A percentile compares a stretch with the other conserved stretches of the same genome.
phyloP scores from a whole-genome alignment of 306 rosid species.

The Betula pendula region DNA sequence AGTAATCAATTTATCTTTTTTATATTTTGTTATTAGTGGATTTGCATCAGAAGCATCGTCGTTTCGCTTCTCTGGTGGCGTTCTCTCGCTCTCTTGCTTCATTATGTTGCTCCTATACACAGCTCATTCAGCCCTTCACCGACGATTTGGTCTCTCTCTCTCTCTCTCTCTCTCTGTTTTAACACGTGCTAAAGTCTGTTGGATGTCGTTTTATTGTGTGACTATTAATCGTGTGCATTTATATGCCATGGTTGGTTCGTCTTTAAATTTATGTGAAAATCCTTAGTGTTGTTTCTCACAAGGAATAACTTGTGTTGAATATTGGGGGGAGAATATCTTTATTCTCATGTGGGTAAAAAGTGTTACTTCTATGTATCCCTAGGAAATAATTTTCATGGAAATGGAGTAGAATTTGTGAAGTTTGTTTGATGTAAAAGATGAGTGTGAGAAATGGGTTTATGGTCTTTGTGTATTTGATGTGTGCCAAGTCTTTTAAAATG shows the following conservation, averaged over 20 bases:
- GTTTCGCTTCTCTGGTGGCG: slow-evolving; percentile 55
- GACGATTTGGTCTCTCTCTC: slow-evolving; percentile 39
- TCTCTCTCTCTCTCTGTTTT: slow-evolving; percentile 2
- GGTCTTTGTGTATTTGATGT: background rate
- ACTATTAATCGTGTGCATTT: too few species aligned
- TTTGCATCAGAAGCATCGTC: slow-evolving; percentile 55
- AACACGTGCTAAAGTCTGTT: background rate
- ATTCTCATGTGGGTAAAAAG: background rate
- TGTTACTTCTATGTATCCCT: too few species aligned
- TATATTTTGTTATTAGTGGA: too few species aligned
- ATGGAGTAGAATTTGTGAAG: background rate
- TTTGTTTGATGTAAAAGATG: background rate
- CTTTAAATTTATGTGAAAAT: too few species aligned
- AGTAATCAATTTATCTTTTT: too few species aligned
- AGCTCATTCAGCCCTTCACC: slow-evolving; percentile 50
- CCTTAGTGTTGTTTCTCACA: background rate
- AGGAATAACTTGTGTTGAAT: background rate
- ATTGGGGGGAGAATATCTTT: background rate
- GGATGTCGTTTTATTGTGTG: too few species aligned
- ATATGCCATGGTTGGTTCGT: too few species aligned
- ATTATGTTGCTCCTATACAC: slow-evolving; percentile 34
- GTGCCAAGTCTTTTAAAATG: background rate
- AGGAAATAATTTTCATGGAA: too few species aligned
- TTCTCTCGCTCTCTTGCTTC: slow-evolving; percentile 45
- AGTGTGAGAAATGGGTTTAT: background rate